Conservation (phyloP, 768 basidiomycete species). For the Suillus decipiens region DNA sequence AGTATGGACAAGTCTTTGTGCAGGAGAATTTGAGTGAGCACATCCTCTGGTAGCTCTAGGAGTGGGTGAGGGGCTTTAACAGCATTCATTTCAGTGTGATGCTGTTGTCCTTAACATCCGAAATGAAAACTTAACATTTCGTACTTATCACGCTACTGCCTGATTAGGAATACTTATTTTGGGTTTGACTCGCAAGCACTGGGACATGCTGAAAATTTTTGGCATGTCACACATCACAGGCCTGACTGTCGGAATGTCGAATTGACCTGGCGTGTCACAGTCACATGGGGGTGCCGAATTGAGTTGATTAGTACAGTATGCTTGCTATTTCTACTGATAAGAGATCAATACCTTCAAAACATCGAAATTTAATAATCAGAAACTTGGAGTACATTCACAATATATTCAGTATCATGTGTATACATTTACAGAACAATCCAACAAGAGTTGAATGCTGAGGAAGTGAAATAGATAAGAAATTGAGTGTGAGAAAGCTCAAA, state of each 20-base stretch:
- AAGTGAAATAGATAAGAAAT: no score
- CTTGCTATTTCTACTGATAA: no score
- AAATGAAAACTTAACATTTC: background rate
- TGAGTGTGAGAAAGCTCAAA: no score
- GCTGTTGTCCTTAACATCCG: background rate
- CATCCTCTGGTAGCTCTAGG: background rate
- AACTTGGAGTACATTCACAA: no score
- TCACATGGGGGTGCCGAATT: background rate
- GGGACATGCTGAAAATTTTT: background rate
- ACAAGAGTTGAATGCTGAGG: no score
- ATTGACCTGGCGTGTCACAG: background rate
- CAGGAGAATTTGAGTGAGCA: background rate
- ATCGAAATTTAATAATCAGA: no score
- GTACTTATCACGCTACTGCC: background rate
- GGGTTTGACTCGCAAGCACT: no score
- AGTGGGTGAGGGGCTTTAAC: background rate
- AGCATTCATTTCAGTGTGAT: background rate
- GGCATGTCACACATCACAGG: background rate
- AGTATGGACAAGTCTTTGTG: background rate
- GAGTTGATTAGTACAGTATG: background rate
- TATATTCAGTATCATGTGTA: no score
- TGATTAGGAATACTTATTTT: background rate
- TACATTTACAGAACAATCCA: no score
- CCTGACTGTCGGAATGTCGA: background rate
- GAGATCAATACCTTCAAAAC: no score